Percentiles rank a stretch among this genome's conserved stretches.
phyloP scores from a whole-genome alignment of 768 basidiomycete genomes.

The Gelatoporia subvermispora region DNA sequence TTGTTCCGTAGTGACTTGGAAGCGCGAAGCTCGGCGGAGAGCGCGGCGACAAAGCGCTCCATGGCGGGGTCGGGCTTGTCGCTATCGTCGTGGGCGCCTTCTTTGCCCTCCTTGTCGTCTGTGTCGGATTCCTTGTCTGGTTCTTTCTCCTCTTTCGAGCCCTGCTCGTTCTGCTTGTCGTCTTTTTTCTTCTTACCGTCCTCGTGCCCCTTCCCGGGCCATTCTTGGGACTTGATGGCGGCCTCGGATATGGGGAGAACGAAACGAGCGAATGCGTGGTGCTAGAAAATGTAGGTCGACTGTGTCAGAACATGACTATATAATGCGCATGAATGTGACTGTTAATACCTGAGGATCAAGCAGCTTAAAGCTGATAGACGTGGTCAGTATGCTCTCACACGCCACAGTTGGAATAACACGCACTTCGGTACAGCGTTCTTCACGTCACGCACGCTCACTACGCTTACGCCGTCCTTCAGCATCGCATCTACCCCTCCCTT shows the following conservation, averaged over 20 bases:
- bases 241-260: conserved; percentile 13
- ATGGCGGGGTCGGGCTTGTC: background rate
- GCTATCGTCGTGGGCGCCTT: background rate
- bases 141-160: background rate
- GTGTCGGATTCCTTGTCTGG: background rate
- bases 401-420: background rate
- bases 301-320: background rate
- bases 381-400: background rate
- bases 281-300: too few relatives aligned
- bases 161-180: background rate
- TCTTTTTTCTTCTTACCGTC: background rate
- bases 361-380: background rate
- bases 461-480: conserved; percentile 1
- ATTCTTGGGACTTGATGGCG: conserved; percentile 12
- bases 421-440: conserved; percentile 8
- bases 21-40: conserved; percentile 10
- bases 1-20: conserved; percentile 12
- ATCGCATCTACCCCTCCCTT: background rate
- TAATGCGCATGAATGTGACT: conserved; percentile 4
- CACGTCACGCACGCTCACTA: conserved; percentile 15
- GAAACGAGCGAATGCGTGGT: conserved; percentile 17
- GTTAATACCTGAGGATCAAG: conserved; percentile 1
- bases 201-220: conserved; percentile 10
- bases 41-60: conserved; percentile 3
- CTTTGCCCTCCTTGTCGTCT: background rate